Evolutionary conservation across 2,329 filamentous ascomycete genomes (phyloP).

Genomic region (Orbilia oligospora): DNA sequence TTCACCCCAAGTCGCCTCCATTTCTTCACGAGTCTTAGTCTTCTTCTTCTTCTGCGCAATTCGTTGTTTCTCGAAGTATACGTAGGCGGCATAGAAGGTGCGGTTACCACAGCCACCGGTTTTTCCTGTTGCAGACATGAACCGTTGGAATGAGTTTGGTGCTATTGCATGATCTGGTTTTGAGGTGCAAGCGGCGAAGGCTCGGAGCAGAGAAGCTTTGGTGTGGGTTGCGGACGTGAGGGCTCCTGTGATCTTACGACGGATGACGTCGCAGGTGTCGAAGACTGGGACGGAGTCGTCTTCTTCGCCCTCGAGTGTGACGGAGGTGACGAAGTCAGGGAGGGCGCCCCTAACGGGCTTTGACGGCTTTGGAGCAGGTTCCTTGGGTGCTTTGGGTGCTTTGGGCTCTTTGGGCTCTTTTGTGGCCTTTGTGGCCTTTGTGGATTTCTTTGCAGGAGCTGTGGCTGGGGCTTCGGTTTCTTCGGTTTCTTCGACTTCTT

Average conservation of each 20-base stretch:
- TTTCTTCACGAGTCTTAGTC: constrained; percentile 70
- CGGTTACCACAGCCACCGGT: constrained; percentile 70
- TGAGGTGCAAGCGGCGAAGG: constrained; percentile 68
- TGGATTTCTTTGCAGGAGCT: background rate
- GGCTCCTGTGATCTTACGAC: constrained; percentile 72
- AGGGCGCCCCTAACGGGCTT: background rate
- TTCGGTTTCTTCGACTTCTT: background rate
- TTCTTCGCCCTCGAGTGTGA: constrained; percentile 70
- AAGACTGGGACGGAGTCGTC: constrained; percentile 70
- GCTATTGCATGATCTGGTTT: constrained; percentile 66
- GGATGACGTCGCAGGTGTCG: constrained; percentile 74
- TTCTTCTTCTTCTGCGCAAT: constrained; percentile 72
- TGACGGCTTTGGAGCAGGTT: constrained; percentile 18
- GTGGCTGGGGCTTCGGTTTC: constrained; percentile 5
- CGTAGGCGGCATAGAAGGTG: constrained; percentile 72
- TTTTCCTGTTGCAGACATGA: constrained; percentile 71
- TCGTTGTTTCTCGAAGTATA: constrained; percentile 74
- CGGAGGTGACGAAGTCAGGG: constrained; percentile 65
- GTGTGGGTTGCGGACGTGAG: constrained; percentile 70
- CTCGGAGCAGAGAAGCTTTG: constrained; percentile 71
- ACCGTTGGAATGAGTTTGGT: constrained; percentile 69
- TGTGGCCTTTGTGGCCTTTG: too few species aligned
- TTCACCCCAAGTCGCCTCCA: constrained; percentile 68
- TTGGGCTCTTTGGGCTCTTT: background rate
- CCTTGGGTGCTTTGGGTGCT: constrained; percentile 5